Base-by-base conservation (phyloP, 345 rosid genomes). In the Hevea brasiliensis region DNA sequence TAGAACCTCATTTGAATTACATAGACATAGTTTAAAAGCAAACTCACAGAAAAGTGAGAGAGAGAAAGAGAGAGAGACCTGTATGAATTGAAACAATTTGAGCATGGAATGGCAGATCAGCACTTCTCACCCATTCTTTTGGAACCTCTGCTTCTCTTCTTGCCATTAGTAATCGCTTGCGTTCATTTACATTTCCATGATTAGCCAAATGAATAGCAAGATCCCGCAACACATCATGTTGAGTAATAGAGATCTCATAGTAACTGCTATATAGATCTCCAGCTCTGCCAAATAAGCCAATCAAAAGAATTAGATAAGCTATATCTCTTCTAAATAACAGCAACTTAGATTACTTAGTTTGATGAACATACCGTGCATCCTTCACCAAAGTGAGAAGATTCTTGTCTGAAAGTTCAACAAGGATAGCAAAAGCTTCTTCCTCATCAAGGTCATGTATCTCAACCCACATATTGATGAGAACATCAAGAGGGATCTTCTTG, bases 151-250 rank as follows among this genome's bases (percentile, higher is more conserved):
- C 4, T 50, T 85, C 97, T 81, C 92, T 88, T 73, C 79, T 81
- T 0, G 97, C 92, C 99, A 95, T 90, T 65, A 95, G 70, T 41
- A 95, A 65, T 45, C 96, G 65, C 62, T 73, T 64, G 70, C 93
- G 79, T 14, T 72, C 80, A 75, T 84, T 85, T 51, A 89, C 72
- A 27, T 84, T 74, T 20, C 81, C 91, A 8, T 23, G 65, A 32
- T 74, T 86, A 77, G 84, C 81, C 70, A 87, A 67, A 80, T 89
- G 81, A 80, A 95, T 79, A 11, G 99, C 97, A 7, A 95, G 90
- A 81, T 91, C 98, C 59, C 99, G 83, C 72, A 95, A 74, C 73
- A 92, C 97, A 80, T 95, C 99, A 76, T 95, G 99, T 64, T 91
- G 98, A 56, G 86, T 87, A 61, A 89, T 89, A 60, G 81, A 85